These are phyloP conservation scores for Colletotrichum chrysophilum DNA, from an alignment of 2,329 filamentous ascomycete species.

Conservation along the genomic window DNA sequence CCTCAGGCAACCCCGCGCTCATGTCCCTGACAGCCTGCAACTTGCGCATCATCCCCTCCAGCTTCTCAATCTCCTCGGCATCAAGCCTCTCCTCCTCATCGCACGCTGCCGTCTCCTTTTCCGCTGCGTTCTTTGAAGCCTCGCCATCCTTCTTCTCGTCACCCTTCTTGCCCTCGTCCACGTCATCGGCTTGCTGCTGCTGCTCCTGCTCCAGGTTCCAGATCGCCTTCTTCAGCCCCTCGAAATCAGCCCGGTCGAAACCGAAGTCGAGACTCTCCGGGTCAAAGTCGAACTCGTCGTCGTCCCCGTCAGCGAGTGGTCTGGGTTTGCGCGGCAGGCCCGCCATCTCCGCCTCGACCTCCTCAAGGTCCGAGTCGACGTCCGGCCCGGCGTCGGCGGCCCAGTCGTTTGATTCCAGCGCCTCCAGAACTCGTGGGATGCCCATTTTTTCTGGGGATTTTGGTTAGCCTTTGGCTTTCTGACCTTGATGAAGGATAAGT, in stretches of 20 bases:
- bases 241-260: constrained; percentile 58
- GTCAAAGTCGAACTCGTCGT: constrained; percentile 43
- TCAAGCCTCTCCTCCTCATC: constrained; percentile 34
- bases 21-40: constrained; percentile 66
- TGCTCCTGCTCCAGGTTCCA: constrained; percentile 41
- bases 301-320: constrained; percentile 28
- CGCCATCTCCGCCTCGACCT: constrained; percentile 36
- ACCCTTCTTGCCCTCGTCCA: background rate
- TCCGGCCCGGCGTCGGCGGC: constrained; percentile 31
- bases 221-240: constrained; percentile 56
- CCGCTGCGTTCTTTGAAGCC: background rate
- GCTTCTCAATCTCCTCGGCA: constrained; percentile 58
- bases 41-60: constrained; percentile 69
- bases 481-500: background rate
- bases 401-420: constrained; percentile 72
- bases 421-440: constrained; percentile 63
- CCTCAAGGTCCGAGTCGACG: constrained; percentile 33
- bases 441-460: constrained; percentile 58
- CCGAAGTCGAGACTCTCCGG: constrained; percentile 57
- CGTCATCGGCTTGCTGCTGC: constrained; percentile 18
- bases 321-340: constrained; percentile 33
- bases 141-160: background rate
- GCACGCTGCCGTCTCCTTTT: background rate
- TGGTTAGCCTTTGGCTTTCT: constrained; percentile 23
- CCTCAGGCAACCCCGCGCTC: constrained; percentile 63